Evolutionary conservation across 257 asterid genomes (phyloP), one percentile per base, ranked within the genome.

Genomic region (Oldenlandia corymbosa): DNA sequence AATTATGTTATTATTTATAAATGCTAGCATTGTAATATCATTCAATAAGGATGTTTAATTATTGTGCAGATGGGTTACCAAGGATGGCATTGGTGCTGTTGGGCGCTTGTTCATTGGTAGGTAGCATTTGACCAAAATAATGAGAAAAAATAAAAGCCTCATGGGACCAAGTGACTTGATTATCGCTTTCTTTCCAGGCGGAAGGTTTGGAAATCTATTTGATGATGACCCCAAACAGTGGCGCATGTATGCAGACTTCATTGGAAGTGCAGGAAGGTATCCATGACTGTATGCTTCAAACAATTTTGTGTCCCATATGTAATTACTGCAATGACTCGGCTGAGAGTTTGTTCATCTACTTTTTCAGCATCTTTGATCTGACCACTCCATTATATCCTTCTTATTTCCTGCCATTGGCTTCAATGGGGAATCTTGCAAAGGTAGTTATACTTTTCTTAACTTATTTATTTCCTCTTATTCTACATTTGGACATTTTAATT

Each of bases 251-350:
- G 99, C 99, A 60, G 99, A 92, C 77, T 87, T 92, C 75, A 73
- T 92, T 68, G 99, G 99, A 69, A 92, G 97, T 66, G 77, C 93
- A 24, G 99, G 99, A 75, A 87, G 99, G 99, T 92, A 62, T n/a
- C n/a, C 6, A 13, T 53, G 28, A 23, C 27, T 32, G 51, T 52
- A 27, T 41, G 27, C 9, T 51, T 42, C 58, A 14, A 21, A 18
- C 9, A 0, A 18, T 2, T 42, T 37, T 28, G 5, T 0, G 16
- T 66, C 7, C 27, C 43, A 27, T 31, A 37, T 56, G 26, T 24
- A 52, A 14, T 46, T 60, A 32, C 46, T 34, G 65, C 10, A 57
- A 49, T 58, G 57, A 30, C 39, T 54, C 30, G 48, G 48, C 16
- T 67, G 56, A n/a, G n/a, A 53, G 63, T 63, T 56, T 23, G 30